A percentile compares a stretch with the other conserved stretches of the same genome.
phyloP scores from a whole-genome alignment of 371 early-diverging fungal species.

The Paraphysoderma sedebokerense region DNA sequence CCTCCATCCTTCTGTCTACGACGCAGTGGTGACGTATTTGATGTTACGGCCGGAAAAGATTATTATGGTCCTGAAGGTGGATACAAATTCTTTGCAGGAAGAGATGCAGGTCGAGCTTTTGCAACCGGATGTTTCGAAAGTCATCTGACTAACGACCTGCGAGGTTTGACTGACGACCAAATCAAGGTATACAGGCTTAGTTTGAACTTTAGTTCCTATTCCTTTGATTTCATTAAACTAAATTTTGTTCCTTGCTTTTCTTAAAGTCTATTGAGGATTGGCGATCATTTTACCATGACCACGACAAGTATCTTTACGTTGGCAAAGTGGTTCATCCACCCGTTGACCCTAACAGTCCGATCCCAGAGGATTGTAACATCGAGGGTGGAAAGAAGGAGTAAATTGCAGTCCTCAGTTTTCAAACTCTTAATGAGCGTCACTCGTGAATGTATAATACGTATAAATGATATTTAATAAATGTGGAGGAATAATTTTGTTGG shows the following conservation, averaged over 20 bases:
- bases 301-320: conserved; percentile 66
- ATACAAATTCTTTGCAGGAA: conserved; percentile 80
- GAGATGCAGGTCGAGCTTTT: conserved; percentile 83
- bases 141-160: conserved; percentile 80
- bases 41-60: conserved; percentile 47
- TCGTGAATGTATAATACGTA: too few species aligned
- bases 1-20: neutral
- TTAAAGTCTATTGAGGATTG: conserved; percentile 58
- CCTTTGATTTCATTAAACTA: neutral
- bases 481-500: too few species aligned
- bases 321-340: conserved; percentile 63
- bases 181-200: conserved; percentile 29
- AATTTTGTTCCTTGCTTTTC: neutral
- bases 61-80: conserved; percentile 70
- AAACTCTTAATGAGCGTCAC: too few species aligned
- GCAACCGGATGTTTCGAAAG: conserved; percentile 85
- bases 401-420: too few species aligned
- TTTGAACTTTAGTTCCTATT: neutral
- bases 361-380: conserved; percentile 47
- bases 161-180: conserved; percentile 56
- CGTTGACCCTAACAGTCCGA: conserved; percentile 57
- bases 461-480: too few species aligned
- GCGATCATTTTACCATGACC: conserved; percentile 65
- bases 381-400: too few species aligned
- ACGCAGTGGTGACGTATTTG: conserved; percentile 63